Conservation (phyloP, 2,329 filamentous ascomycete species). For the Fusarium caatingaense region DNA sequence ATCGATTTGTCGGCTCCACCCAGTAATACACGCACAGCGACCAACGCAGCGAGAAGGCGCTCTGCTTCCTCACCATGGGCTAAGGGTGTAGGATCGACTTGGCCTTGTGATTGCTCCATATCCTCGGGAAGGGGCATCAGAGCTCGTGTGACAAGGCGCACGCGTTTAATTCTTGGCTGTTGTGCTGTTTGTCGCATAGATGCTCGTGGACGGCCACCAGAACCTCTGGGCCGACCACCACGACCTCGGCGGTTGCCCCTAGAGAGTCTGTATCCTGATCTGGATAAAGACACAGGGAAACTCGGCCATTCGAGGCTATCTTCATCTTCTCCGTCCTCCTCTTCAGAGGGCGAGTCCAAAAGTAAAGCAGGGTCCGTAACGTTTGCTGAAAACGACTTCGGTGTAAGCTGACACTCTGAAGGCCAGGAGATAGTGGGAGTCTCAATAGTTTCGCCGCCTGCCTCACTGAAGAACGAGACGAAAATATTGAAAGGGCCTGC, state of each 20-base stretch:
- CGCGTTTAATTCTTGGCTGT: constrained; percentile 44
- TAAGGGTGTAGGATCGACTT: constrained; percentile 6
- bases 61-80: constrained; percentile 23
- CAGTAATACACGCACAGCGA: constrained; percentile 67
- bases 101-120: constrained; percentile 1
- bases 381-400: constrained; percentile 23
- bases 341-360: constrained; percentile 28
- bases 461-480: constrained; percentile 42
- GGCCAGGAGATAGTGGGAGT: constrained; percentile 42
- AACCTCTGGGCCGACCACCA: constrained; percentile 7
- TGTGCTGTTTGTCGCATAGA: constrained; percentile 18
- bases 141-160: constrained; percentile 46
- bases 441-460: not conserved
- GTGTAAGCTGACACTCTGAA: constrained; percentile 42
- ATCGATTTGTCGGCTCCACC: constrained; percentile 69
- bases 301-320: constrained; percentile 32
- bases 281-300: constrained; percentile 3
- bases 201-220: constrained; percentile 7
- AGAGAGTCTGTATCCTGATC: not conserved
- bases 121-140: constrained; percentile 44
- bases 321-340: constrained; percentile 40
- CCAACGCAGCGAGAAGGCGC: constrained; percentile 65
- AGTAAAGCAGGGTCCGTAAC: constrained; percentile 16
- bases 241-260: constrained; percentile 5
- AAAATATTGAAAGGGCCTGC: constrained; percentile 52